phyloP scores from a whole-genome alignment of 2,329 filamentous ascomycete genomes.

The Trichoderma oligosporum region DNA sequence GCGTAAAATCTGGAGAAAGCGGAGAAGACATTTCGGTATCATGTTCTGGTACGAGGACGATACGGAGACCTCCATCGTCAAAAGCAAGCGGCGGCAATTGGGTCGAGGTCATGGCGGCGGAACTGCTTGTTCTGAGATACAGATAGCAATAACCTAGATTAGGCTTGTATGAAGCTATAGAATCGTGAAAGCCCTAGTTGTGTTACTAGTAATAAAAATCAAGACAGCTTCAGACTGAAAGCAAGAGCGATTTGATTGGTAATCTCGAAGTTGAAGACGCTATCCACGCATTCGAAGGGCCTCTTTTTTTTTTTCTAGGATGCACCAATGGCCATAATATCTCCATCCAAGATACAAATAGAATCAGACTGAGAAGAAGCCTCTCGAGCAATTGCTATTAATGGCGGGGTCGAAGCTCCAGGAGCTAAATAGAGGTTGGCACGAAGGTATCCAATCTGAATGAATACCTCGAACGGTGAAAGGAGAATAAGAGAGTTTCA shows the following conservation, averaged over 20 bases:
- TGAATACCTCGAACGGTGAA: background rate
- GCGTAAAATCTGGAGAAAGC: conserved; percentile 10
- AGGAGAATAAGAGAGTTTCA: background rate
- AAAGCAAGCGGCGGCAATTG: conserved; percentile 32
- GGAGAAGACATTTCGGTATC: conserved; percentile 7
- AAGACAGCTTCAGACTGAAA: background rate
- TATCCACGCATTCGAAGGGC: conserved; percentile 8
- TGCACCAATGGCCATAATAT: conserved; percentile 17
- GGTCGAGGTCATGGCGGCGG: conserved; percentile 27
- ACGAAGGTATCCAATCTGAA: background rate
- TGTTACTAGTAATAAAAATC: background rate
- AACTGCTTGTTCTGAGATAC: background rate
- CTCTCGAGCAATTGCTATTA: background rate
- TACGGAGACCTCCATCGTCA: conserved; percentile 29
- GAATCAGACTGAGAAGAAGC: background rate
- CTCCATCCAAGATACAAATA: background rate
- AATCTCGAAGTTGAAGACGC: background rate
- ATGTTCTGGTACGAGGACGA: conserved; percentile 29
- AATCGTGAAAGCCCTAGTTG: background rate
- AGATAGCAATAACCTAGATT: background rate
- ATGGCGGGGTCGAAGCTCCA: conserved; percentile 1
- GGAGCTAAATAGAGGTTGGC: background rate
- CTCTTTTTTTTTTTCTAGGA: background rate
- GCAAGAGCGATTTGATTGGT: background rate
- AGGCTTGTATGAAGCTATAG: background rate